These are phyloP conservation scores for Moringa oleifera DNA, from an alignment of 345 rosid genomes.

Conservation along the genomic window DNA sequence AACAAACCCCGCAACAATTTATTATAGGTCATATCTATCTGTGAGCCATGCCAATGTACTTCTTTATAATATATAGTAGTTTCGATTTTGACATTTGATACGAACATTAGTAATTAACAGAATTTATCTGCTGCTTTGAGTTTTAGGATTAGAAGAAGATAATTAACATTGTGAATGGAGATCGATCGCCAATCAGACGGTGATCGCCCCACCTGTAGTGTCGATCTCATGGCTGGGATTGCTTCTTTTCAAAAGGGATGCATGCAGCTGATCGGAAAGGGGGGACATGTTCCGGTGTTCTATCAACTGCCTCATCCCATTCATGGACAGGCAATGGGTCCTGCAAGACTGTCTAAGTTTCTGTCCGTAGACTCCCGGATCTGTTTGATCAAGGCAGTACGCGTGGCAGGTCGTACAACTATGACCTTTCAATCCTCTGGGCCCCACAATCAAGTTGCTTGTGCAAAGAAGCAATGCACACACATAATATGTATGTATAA, in stretches of 20 bases:
- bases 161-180: too few species aligned
- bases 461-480: too few species aligned
- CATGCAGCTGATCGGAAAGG: constrained; percentile 8
- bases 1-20: too few species aligned
- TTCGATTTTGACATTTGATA: too few species aligned
- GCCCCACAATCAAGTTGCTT: constrained; percentile 14
- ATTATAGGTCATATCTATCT: too few species aligned
- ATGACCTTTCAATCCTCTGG: constrained; percentile 17
- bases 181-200: neutral
- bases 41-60: too few species aligned
- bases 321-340: constrained; percentile 1
- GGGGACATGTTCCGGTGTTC: constrained; percentile 1
- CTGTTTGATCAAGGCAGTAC: constrained; percentile 16
- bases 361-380: constrained; percentile 20
- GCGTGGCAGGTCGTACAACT: constrained; percentile 18
- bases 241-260: constrained; percentile 12
- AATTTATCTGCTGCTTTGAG: too few species aligned
- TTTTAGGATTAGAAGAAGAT: too few species aligned
- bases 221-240: constrained; percentile 15
- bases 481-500: too few species aligned
- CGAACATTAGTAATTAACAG: too few species aligned
- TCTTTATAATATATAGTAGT: too few species aligned
- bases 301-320: neutral
- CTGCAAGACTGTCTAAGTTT: neutral
- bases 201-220: neutral